These are phyloP conservation scores for Ustilago cynodontis DNA, from an alignment of 1,284 basidiomycete genomes.

Conservation along the genomic window DNA sequence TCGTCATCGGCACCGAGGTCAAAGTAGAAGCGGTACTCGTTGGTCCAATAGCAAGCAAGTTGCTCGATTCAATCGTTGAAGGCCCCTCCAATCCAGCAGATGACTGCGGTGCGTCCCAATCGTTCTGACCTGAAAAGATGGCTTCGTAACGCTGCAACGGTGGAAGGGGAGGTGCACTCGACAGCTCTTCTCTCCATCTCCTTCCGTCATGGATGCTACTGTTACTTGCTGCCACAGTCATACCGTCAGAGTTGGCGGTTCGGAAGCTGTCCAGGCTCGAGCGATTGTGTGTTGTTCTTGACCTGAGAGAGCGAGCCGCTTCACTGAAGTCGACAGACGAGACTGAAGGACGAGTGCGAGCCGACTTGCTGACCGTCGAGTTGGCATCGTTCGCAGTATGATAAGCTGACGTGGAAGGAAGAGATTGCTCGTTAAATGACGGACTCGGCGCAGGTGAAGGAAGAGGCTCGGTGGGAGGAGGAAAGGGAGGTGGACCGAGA, in stretches of 20 bases:
- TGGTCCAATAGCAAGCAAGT: conserved; percentile 8
- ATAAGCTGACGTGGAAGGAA: conserved; percentile 29
- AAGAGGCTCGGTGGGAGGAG: conserved; percentile 49
- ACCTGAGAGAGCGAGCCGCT: conserved; percentile 24
- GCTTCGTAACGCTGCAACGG: conserved; percentile 40
- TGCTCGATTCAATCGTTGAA: conserved; percentile 1
- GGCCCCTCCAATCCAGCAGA: background rate
- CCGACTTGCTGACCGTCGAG: conserved; percentile 12
- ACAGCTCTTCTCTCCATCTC: conserved; percentile 12
- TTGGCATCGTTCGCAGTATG: conserved; percentile 26
- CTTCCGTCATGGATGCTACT: conserved; percentile 17
- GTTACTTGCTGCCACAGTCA: conserved; percentile 24
- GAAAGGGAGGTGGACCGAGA: conserved; percentile 41
- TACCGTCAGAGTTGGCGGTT: conserved; percentile 40
- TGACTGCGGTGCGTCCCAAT: conserved; percentile 12
- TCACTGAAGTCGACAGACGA: conserved; percentile 41
- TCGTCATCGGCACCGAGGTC: conserved; percentile 29
- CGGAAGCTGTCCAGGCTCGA: conserved; percentile 44
- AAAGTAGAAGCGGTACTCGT: conserved; percentile 18
- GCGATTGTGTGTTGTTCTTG: conserved; percentile 27
- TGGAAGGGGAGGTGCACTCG: conserved; percentile 31
- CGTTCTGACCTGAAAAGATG: conserved; percentile 25
- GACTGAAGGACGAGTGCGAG: conserved; percentile 20
- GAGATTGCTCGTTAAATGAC: conserved; percentile 29
- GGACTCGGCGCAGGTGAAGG: conserved; percentile 41